Percentiles rank a stretch among this genome's conserved stretches.
These are phyloP conservation scores for Dichomitus squalens DNA, from an alignment of 1,284 basidiomycete species.

Conservation along the genomic window DNA sequence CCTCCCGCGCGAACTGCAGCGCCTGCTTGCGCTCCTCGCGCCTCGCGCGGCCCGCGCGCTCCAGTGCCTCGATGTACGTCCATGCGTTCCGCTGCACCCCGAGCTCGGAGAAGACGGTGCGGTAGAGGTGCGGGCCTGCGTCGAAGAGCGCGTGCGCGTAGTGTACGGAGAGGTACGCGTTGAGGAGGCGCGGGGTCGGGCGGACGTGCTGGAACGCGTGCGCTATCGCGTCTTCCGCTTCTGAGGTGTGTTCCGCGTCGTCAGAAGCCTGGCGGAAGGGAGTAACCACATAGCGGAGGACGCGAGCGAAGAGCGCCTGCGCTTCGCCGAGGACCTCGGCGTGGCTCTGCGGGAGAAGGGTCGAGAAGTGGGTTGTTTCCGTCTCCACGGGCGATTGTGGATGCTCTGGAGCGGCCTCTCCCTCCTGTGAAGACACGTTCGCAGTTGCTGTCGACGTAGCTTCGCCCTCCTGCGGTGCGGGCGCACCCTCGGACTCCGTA, in stretches of 20 bases:
- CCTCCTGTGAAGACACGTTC: no score
- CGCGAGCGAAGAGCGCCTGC: constrained; percentile 67
- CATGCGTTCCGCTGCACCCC: constrained; percentile 52
- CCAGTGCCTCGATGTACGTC: constrained; percentile 67
- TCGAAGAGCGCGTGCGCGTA: constrained; percentile 64
- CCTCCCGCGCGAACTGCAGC: constrained; percentile 50
- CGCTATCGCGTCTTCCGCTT: constrained; percentile 23
- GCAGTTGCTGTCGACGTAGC: not conserved
- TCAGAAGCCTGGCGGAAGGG: not conserved
- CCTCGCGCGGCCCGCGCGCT: constrained; percentile 57
- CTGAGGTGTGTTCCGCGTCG: constrained; percentile 13
- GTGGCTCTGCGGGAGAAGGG: constrained; percentile 73
- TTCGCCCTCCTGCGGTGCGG: not conserved
- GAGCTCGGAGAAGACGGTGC: constrained; percentile 47
- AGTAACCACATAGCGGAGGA: constrained; percentile 40
- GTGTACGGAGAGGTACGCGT: constrained; percentile 83
- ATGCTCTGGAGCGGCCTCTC: not conserved
- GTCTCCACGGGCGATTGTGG: constrained; percentile 4
- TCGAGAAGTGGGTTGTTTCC: constrained; percentile 40
- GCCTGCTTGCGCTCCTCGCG: constrained; percentile 49
- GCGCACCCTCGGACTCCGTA: not conserved
- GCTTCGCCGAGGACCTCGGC: constrained; percentile 79
- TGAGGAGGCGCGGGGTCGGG: constrained; percentile 68
- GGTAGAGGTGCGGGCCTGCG: constrained; percentile 48
- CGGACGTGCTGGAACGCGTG: constrained; percentile 58